phyloP scores from a whole-genome alignment of 139 green algal species.

The Gonium pectorale region DNA sequence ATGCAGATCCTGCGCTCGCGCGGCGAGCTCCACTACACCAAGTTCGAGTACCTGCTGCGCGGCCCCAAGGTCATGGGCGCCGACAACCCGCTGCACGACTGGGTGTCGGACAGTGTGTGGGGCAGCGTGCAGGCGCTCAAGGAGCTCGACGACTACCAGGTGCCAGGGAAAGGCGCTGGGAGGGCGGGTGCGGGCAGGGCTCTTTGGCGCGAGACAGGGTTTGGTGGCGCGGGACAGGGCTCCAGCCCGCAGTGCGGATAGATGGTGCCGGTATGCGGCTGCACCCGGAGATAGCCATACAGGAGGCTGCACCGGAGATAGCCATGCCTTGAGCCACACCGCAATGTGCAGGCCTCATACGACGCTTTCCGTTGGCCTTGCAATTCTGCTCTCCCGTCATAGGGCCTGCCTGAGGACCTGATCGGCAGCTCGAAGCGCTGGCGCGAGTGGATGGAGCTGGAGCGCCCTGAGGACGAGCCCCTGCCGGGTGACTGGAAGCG shows the following conservation, averaged over 20 bases:
- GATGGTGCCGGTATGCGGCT: too few relatives aligned
- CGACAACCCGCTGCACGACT: constrained; percentile 87
- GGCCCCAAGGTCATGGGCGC: constrained; percentile 78
- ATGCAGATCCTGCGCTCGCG: constrained; percentile 81
- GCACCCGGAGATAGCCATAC: too few relatives aligned
- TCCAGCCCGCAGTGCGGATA: too few relatives aligned
- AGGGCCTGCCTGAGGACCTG: constrained; percentile 86
- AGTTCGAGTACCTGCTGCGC: constrained; percentile 89
- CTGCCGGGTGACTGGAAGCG: constrained; percentile 95
- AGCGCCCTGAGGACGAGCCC: constrained; percentile 90
- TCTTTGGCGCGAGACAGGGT: too few relatives aligned
- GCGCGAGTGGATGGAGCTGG: constrained; percentile 92
- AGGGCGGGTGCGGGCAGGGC: too few relatives aligned
- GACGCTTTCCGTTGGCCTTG: too few relatives aligned
- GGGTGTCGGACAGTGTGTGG: constrained; percentile 78
- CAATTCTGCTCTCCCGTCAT: too few relatives aligned
- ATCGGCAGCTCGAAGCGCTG: constrained; percentile 87
- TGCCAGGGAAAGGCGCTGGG: too few relatives aligned
- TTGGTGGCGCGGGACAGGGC: too few relatives aligned
- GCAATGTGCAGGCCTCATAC: too few relatives aligned
- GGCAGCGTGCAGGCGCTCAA: constrained; percentile 62
- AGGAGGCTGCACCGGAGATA: too few relatives aligned
- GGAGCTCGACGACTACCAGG: constrained; percentile 86
- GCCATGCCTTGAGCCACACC: too few relatives aligned
- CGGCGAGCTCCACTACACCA: constrained; percentile 78